These are phyloP conservation scores for Circinella minor DNA, from an alignment of 371 early-diverging fungal genomes.

Conservation along the genomic window DNA sequence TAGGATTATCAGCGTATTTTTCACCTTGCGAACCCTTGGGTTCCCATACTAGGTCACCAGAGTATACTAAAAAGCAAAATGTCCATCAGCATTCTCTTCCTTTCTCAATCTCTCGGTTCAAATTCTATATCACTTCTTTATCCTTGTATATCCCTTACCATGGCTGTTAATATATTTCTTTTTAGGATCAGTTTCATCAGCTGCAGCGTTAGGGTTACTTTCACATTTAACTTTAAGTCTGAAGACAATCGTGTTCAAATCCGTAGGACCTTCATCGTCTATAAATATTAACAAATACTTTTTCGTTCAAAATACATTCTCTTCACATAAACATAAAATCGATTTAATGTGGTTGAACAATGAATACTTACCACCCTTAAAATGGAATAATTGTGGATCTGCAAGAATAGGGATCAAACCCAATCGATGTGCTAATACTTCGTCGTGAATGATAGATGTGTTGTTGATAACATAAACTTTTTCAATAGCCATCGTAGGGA, in stretches of 20 bases:
- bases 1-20: conserved; percentile 66
- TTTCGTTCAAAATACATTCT: too few relatives aligned
- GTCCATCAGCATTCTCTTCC: not conserved
- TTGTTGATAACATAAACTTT: conserved; percentile 95
- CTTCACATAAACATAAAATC: too few relatives aligned
- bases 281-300: not conserved
- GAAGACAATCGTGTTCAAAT: conserved; percentile 95
- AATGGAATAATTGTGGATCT: conserved; percentile 82
- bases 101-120: not conserved
- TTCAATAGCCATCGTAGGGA: conserved; percentile 98
- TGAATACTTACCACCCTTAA: conserved; percentile 56
- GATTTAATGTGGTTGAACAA: not conserved
- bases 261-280: conserved; percentile 80
- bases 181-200: conserved; percentile 73
- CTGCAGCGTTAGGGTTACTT: conserved; percentile 62
- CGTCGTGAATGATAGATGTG: conserved; percentile 96
- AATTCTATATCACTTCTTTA: not conserved
- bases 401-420: conserved; percentile 96
- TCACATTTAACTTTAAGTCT: conserved; percentile 80
- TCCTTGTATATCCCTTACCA: conserved; percentile 34
- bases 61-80: conserved; percentile 67
- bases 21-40: conserved; percentile 91
- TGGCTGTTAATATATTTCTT: conserved; percentile 70
- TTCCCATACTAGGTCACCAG: conserved; percentile 83
- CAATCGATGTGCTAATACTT: conserved; percentile 97